These are phyloP conservation scores for Ogataea hybrid DNA, from an alignment of 1,139 yeast genomes.

Conservation along the genomic window DNA sequence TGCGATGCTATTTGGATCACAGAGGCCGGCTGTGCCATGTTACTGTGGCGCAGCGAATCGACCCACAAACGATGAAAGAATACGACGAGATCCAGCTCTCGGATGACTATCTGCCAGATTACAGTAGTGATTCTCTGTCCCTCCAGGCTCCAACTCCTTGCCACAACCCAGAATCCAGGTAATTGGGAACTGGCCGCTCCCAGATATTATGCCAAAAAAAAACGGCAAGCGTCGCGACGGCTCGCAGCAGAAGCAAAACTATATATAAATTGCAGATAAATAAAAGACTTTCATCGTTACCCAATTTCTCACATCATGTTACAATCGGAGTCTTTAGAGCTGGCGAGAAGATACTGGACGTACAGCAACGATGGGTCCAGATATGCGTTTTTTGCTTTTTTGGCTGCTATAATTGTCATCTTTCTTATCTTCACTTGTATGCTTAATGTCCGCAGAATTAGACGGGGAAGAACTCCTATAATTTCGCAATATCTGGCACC, in stretches of 20 bases:
- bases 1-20: conserved; percentile 13
- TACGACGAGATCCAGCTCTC: conserved; percentile 15
- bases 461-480: conserved; percentile 65
- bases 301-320: background rate
- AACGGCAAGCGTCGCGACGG: conserved; percentile 1
- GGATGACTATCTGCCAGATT: background rate
- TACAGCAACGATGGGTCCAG: conserved; percentile 33
- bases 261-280: conserved; percentile 1
- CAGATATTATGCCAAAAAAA: background rate
- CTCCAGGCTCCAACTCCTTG: background rate
- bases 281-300: conserved; percentile 1
- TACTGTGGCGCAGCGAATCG: conserved; percentile 11
- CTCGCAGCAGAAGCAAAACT: background rate
- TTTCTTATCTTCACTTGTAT: conserved; percentile 53
- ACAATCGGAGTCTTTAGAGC: conserved; percentile 4
- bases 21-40: conserved; percentile 12
- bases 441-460: conserved; percentile 58
- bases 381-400: conserved; percentile 59
- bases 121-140: background rate
- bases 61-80: conserved; percentile 13
- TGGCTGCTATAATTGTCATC: conserved; percentile 45
- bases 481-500: conserved; percentile 91
- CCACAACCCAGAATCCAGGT: background rate
- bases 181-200: background rate
- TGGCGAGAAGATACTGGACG: conserved; percentile 27